Conservation (phyloP, 805 yeast species). For the Ogataea nonfermentans region DNA sequence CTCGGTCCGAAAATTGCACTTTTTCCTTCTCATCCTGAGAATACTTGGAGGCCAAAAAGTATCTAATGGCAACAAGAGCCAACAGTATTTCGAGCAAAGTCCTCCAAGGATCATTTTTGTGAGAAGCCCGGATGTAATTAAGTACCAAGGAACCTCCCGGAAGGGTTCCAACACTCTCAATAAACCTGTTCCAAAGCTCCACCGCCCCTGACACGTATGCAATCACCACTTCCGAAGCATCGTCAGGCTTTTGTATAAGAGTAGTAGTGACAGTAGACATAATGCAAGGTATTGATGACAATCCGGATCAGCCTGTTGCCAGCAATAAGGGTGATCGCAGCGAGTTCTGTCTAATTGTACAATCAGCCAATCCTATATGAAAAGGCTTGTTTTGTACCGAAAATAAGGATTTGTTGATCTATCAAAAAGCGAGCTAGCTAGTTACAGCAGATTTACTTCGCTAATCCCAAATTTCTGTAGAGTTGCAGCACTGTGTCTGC, state of each 20-base stretch:
- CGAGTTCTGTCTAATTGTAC: not conserved
- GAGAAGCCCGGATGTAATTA: constrained; percentile 78
- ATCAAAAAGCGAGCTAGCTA: too few species aligned
- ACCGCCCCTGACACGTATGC: constrained; percentile 27
- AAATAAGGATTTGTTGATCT: too few species aligned
- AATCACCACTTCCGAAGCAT: constrained; percentile 28
- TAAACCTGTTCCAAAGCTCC: constrained; percentile 25
- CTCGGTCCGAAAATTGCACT: constrained; percentile 57
- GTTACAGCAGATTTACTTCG: too few species aligned
- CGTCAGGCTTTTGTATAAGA: constrained; percentile 12
- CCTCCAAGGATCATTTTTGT: constrained; percentile 90
- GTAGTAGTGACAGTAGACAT: constrained; percentile 21
- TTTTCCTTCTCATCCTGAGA: constrained; percentile 71
- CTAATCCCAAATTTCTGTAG: too few species aligned
- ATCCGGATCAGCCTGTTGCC: constrained; percentile 4
- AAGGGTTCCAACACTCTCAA: constrained; percentile 23
- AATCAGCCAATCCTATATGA: not conserved
- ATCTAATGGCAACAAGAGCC: constrained; percentile 77
- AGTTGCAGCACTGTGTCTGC: too few species aligned
- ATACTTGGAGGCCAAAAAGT: constrained; percentile 75
- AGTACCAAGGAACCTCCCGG: constrained; percentile 62
- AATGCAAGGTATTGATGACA: not conserved
- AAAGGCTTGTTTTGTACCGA: too few species aligned
- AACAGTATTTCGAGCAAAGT: constrained; percentile 76
- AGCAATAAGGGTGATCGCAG: constrained; percentile 6